These are phyloP conservation scores for Macrolepiota fuliginosa DNA, from an alignment of 768 basidiomycete genomes.

Conservation along the genomic window DNA sequence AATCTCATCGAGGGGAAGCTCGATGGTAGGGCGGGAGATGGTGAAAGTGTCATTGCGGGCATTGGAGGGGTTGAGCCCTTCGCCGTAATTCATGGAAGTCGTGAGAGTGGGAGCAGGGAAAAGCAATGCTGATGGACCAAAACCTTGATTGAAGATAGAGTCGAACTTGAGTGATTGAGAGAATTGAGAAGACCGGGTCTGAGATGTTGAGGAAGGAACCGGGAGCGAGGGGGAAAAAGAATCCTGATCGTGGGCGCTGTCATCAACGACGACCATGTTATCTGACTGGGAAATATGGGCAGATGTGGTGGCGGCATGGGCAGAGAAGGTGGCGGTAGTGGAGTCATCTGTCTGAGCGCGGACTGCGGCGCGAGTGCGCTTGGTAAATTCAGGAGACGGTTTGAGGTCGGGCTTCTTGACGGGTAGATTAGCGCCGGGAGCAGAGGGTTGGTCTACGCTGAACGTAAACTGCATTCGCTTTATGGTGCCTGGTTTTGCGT, in stretches of 20 bases:
- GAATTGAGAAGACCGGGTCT: slow-evolving; percentile 1
- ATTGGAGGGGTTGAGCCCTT: slow-evolving; percentile 54
- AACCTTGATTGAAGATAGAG: slow-evolving; percentile 68
- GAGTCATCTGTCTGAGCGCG: slow-evolving; percentile 31
- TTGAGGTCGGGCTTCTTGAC: slow-evolving; percentile 67
- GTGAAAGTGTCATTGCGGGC: slow-evolving; percentile 50
- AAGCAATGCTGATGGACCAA: slow-evolving; percentile 75
- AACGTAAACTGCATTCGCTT: slow-evolving; percentile 92
- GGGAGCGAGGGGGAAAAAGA: slow-evolving; percentile 21
- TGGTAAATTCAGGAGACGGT: slow-evolving; percentile 64
- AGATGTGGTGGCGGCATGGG: background rate
- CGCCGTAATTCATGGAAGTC: slow-evolving; percentile 73
- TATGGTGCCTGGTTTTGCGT: slow-evolving; percentile 67
- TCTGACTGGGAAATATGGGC: slow-evolving; percentile 12
- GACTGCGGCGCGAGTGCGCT: slow-evolving; percentile 33
- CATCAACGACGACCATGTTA: slow-evolving; percentile 24
- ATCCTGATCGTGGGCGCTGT: slow-evolving; percentile 34
- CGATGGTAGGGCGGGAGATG: slow-evolving; percentile 77
- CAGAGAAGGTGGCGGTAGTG: slow-evolving; percentile 12
- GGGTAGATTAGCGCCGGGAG: slow-evolving; percentile 39
- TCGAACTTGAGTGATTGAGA: slow-evolving; percentile 62
- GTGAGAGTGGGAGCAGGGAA: slow-evolving; percentile 66
- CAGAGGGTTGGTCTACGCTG: slow-evolving; percentile 69
- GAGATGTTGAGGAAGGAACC: slow-evolving; percentile 17
- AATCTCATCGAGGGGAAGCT: slow-evolving; percentile 83